phyloP scores from a whole-genome alignment of 495 filamentous ascomycete species.

The Penicillium herquei region DNA sequence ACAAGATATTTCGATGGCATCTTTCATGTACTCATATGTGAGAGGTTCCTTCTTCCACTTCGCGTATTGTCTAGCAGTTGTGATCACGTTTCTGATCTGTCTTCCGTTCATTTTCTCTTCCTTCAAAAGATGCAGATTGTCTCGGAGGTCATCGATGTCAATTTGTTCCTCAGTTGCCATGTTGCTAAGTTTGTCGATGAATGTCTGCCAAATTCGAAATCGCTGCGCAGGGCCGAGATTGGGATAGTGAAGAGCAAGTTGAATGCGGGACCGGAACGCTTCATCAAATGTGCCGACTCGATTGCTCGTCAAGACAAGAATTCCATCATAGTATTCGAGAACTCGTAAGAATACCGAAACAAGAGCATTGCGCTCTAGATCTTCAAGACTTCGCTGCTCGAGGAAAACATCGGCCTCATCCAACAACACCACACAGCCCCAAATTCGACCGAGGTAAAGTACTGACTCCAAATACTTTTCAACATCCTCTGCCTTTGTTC shows the following conservation, averaged over 20 bases:
- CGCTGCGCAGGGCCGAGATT: slow-evolving; percentile 15
- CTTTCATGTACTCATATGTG: slow-evolving; percentile 17
- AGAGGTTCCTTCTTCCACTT: slow-evolving; percentile 15
- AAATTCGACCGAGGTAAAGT: slow-evolving; percentile 38
- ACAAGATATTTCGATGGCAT: slow-evolving; percentile 18
- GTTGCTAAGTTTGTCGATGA: slow-evolving; percentile 25
- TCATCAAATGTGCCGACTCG: slow-evolving; percentile 50
- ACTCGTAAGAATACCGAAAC: slow-evolving; percentile 54
- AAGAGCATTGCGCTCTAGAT: slow-evolving; percentile 49
- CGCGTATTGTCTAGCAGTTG: slow-evolving; percentile 21
- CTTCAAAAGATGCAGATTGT: slow-evolving; percentile 17
- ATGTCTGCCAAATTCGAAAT: slow-evolving; percentile 37
- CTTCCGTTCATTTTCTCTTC: slow-evolving; percentile 37
- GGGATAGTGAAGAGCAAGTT: slow-evolving; percentile 43
- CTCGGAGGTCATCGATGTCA: slow-evolving; percentile 9
- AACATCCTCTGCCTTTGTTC: slow-evolving; percentile 33
- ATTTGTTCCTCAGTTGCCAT: not conserved
- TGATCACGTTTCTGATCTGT: slow-evolving; percentile 29
- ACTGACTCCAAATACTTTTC: slow-evolving; percentile 41
- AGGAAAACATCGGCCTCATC: slow-evolving; percentile 62
- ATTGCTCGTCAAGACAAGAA: slow-evolving; percentile 35
- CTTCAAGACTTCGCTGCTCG: slow-evolving; percentile 33
- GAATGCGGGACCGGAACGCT: slow-evolving; percentile 51
- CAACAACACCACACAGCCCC: slow-evolving; percentile 52
- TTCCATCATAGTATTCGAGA: slow-evolving; percentile 55